Conservation (phyloP, 2,329 filamentous ascomycete species). For the Pseudogymnoascus sp. region DNA sequence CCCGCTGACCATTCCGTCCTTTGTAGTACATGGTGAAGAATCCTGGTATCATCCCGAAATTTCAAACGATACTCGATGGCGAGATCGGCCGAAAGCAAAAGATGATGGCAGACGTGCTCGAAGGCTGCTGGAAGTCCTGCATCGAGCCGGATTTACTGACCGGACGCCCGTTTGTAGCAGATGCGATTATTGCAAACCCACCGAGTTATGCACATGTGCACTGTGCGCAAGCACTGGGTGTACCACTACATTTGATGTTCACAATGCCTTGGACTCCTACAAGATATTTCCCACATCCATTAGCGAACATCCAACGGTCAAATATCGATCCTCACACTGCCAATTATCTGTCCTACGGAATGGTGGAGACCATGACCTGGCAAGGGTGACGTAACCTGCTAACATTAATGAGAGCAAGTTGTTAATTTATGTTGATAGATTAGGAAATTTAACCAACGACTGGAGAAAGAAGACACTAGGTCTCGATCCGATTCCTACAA, state of each 20-base stretch:
- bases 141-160: slow-evolving; percentile 32
- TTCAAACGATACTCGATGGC: slow-evolving; percentile 59
- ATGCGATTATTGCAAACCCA: slow-evolving; percentile 25
- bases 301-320: slow-evolving; percentile 38
- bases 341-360: slow-evolving; percentile 39
- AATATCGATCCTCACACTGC: slow-evolving; percentile 27
- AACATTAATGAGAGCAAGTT: no score
- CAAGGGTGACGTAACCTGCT: slow-evolving; percentile 29
- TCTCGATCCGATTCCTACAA: no score
- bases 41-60: slow-evolving; percentile 70
- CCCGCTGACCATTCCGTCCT: no score
- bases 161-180: slow-evolving; percentile 39
- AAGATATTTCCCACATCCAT: slow-evolving; percentile 40
- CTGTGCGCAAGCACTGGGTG: slow-evolving; percentile 51
- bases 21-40: slow-evolving; percentile 74
- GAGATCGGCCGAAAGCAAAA: slow-evolving; percentile 65
- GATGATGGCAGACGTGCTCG: slow-evolving; percentile 66
- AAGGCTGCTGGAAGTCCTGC: slow-evolving; percentile 79
- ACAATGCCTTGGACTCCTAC: slow-evolving; percentile 50
- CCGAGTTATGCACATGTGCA: slow-evolving; percentile 42
- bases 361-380: slow-evolving; percentile 44
- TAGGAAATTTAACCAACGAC: slow-evolving; percentile 41
- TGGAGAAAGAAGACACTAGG: slow-evolving; percentile 28
- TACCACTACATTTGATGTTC: slow-evolving; percentile 60
- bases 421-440: slow-evolving; percentile 22